Evolutionary conservation across 192 early-diverging fungal genomes (phyloP).

Genomic region (Coemansia sp.): DNA sequence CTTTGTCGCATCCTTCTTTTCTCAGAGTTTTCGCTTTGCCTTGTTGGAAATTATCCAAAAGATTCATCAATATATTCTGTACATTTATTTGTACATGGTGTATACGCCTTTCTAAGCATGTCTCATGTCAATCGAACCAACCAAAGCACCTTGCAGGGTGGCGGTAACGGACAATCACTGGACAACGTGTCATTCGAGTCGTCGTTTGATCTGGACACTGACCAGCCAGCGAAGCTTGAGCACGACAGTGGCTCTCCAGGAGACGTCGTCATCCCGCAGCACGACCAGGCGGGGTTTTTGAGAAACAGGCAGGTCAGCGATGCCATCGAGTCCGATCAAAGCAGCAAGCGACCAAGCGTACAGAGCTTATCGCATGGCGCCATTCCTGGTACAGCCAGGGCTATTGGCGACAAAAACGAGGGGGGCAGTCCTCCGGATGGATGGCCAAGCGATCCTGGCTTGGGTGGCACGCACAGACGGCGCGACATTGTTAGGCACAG

Average conservation of each 20-base stretch:
- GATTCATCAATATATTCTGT: too few relatives aligned
- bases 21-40: too few relatives aligned
- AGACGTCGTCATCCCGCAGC: neutral
- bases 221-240: neutral
- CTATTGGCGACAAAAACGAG: neutral
- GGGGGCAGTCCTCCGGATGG: constrained; percentile 14
- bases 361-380: neutral
- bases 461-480: constrained; percentile 4
- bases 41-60: too few relatives aligned
- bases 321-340: constrained; percentile 17
- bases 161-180: neutral
- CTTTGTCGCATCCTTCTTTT: too few relatives aligned
- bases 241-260: neutral
- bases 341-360: constrained; percentile 1
- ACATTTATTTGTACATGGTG: too few relatives aligned
- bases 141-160: neutral
- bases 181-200: neutral
- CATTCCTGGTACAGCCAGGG: neutral
- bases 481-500: constrained; percentile 3
- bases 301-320: constrained; percentile 14
- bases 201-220: neutral
- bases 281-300: neutral
- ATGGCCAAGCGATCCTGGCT: constrained; percentile 17
- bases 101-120: neutral
- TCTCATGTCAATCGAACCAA: neutral